phyloP scores from a whole-genome alignment of 116 monocot species.

The Cymodocea nodosa region DNA sequence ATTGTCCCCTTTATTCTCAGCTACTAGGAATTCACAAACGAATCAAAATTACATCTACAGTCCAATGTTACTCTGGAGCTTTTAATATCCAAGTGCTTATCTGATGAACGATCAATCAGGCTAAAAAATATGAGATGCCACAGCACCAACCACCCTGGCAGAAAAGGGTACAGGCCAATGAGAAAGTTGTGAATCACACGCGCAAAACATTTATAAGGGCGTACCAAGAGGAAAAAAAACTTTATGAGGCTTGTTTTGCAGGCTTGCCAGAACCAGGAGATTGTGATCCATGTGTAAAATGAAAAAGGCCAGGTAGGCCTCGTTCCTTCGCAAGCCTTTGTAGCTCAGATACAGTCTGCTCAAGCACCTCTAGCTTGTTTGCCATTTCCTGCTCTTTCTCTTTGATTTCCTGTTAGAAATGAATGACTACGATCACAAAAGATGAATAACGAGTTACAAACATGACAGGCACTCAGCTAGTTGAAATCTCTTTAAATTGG shows the following conservation, averaged over 20 bases:
- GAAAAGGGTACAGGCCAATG: not conserved
- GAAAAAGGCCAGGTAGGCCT: constrained; percentile 41
- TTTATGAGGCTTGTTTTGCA: not conserved
- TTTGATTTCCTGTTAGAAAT: constrained; percentile 34
- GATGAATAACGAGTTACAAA: no score
- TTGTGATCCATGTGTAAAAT: constrained; percentile 13
- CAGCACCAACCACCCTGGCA: not conserved
- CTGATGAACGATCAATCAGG: not conserved
- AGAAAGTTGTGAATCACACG: not conserved
- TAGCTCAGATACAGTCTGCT: constrained; percentile 41
- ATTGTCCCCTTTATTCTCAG: no score
- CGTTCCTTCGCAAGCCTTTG: constrained; percentile 32
- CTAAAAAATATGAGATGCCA: not conserved
- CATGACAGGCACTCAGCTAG: no score
- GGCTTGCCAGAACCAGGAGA: constrained; percentile 1
- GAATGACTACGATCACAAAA: not conserved
- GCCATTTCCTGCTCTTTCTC: constrained; percentile 45
- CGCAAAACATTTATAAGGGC: not conserved
- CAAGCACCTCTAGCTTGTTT: constrained; percentile 49
- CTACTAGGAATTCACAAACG: no score
- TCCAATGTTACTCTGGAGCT: no score
- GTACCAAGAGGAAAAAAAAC: not conserved
- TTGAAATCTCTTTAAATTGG: no score
- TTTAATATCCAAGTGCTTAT: no score
- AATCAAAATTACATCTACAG: no score